phyloP scores from a whole-genome alignment of 768 basidiomycete species.

The Leucogyrophana mollusca region DNA sequence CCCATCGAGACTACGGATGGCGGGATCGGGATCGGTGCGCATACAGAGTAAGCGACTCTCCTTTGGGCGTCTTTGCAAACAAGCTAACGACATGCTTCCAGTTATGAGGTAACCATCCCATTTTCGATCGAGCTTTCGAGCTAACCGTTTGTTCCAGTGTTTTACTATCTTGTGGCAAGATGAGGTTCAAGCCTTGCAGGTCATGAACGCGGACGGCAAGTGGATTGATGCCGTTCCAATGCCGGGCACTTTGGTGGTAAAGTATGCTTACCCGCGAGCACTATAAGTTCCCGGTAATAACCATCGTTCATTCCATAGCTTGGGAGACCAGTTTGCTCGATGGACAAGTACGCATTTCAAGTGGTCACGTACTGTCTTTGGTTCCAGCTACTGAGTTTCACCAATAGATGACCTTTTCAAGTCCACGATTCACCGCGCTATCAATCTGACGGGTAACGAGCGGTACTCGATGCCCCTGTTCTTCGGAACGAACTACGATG shows the following conservation, averaged over 20 bases:
- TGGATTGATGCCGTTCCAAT: constrained; percentile 58
- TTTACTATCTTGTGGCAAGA: constrained; percentile 89
- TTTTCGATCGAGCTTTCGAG: constrained; percentile 4
- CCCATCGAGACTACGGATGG: constrained; percentile 39
- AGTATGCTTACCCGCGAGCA: constrained; percentile 33
- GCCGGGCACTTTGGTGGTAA: constrained; percentile 60
- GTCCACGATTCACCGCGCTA: constrained; percentile 65
- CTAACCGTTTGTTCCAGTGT: constrained; percentile 50
- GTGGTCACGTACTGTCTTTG: too few species aligned
- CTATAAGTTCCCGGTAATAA: too few species aligned
- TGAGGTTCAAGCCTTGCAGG: constrained; percentile 50
- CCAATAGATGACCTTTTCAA: constrained; percentile 58
- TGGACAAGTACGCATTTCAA: constrained; percentile 64
- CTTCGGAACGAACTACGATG: constrained; percentile 85
- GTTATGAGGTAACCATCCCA: constrained; percentile 52
- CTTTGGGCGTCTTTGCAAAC: constrained; percentile 2
- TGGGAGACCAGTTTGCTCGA: constrained; percentile 63
- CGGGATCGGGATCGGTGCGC: constrained; percentile 78
- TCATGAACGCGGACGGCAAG: constrained; percentile 46
- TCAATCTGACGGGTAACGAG: constrained; percentile 66
- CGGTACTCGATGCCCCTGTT: constrained; percentile 89
- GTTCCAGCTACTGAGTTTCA: background rate
- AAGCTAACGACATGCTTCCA: constrained; percentile 27
- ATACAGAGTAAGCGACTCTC: constrained; percentile 62
- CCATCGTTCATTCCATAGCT: constrained; percentile 26